These are phyloP conservation scores for Penicillium sp. DNA, from an alignment of 2,329 filamentous ascomycete genomes.

Conservation along the genomic window DNA sequence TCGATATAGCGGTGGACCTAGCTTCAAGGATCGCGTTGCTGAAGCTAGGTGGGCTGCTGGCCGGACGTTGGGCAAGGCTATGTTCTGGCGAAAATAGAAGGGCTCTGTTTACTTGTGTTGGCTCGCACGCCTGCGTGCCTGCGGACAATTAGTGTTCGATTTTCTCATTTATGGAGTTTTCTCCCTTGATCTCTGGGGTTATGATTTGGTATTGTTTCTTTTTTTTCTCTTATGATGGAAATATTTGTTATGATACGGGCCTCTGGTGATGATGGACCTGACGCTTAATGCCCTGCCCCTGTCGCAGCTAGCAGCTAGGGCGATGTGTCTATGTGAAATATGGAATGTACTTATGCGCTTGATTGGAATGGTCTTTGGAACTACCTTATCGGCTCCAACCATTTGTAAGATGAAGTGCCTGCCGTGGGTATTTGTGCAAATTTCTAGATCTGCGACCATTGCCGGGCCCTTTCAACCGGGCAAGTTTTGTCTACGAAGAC, in stretches of 20 bases:
- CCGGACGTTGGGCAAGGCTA: conserved; percentile 35
- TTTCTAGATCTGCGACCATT: too few relatives aligned
- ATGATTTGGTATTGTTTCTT: conserved; percentile 1
- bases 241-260: conserved; percentile 23
- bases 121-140: background rate
- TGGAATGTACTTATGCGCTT: conserved; percentile 2
- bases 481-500: too few relatives aligned
- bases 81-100: conserved; percentile 44
- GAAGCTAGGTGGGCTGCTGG: conserved; percentile 39
- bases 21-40: conserved; percentile 37
- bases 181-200: background rate
- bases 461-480: too few relatives aligned
- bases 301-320: background rate
- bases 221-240: conserved; percentile 23
- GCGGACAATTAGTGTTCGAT: background rate
- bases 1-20: conserved; percentile 36
- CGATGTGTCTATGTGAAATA: background rate
- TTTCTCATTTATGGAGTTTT: conserved; percentile 9
- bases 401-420: background rate
- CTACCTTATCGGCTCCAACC: background rate
- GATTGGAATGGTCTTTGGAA: background rate
- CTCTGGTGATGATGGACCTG: conserved; percentile 1
- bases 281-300: background rate
- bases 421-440: background rate
- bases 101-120: conserved; percentile 1